These are phyloP conservation scores for Xylaria curta DNA, from an alignment of 495 filamentous ascomycete species.

Conservation along the genomic window DNA sequence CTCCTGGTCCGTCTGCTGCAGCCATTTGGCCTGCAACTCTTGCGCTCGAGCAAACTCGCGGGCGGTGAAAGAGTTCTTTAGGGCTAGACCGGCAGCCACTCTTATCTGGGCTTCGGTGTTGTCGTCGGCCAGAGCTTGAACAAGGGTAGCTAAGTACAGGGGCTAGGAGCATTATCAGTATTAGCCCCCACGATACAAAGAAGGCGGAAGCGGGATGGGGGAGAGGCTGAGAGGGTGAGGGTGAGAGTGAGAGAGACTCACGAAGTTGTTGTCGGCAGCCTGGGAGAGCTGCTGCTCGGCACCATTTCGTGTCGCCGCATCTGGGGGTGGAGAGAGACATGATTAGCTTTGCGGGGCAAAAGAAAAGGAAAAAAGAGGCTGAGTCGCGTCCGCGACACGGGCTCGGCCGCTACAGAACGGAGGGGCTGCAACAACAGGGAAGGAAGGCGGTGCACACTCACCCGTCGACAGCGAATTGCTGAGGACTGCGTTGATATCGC, in stretches of 20 bases:
- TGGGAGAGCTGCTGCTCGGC: slow-evolving; percentile 93
- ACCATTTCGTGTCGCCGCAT: slow-evolving; percentile 84
- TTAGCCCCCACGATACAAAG: slow-evolving; percentile 21
- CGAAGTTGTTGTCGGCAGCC: slow-evolving; percentile 92
- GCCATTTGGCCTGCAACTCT: slow-evolving; percentile 90
- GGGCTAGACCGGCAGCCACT: slow-evolving; percentile 89
- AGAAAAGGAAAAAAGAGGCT: slow-evolving; percentile 11
- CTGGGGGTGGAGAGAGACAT: slow-evolving; percentile 55
- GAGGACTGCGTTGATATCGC: slow-evolving; percentile 72
- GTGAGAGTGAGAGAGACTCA: slow-evolving; percentile 59
- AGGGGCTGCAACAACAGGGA: slow-evolving; percentile 29
- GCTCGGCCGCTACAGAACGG: slow-evolving; percentile 1
- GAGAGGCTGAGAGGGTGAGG: not conserved
- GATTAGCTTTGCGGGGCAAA: slow-evolving; percentile 27
- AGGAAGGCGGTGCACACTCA: slow-evolving; percentile 51
- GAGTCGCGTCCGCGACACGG: slow-evolving; percentile 25
- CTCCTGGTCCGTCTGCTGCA: slow-evolving; percentile 74
- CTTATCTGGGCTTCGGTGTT: slow-evolving; percentile 79
- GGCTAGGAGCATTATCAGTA: slow-evolving; percentile 61
- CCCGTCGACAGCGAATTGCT: slow-evolving; percentile 89
- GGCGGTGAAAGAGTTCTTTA: slow-evolving; percentile 96
- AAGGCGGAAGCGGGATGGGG: slow-evolving; percentile 29
- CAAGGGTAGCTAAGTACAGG: slow-evolving; percentile 87
- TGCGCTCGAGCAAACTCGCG: slow-evolving; percentile 86
- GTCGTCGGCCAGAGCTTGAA: slow-evolving; percentile 92